Base-by-base conservation (phyloP, 805 yeast species). In the Wickerhamomyces kurtzmanii region DNA sequence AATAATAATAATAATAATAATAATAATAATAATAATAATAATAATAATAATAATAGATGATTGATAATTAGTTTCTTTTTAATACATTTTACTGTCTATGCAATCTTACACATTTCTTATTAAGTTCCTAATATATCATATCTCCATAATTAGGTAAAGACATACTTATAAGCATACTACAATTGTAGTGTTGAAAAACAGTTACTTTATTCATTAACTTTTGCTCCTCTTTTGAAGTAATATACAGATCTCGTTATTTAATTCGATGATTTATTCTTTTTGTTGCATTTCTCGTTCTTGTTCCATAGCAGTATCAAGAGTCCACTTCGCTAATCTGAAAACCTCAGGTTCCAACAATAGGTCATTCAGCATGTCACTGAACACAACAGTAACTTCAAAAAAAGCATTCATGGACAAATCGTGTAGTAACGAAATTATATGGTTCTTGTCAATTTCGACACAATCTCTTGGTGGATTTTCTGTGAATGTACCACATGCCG, bases 301-400 rank as follows among this genome's bases (percentile, higher is more conserved):
- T 12, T 71, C 73, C 30, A 71, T 57, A 11, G 78, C 78, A 17
- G 65, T 65, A 39, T 78, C 86, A 31, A 76, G 63, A 16, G 80
- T 80, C 76, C 83, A 73, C 43, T 76, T 75, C 12, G 84, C 84
- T 36, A 79, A 57, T 36, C 70, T 71, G 42, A 71, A 71, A 5
- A 80, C 81, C 26, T 72, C 71, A 4, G 78, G 70, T 28, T 71
- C 64, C 24, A 81, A 55, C 15, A 71, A 62, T 38, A 80, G 65
- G 41, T 78, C 86, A 45, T 76, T 76, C 34, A 81, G 52, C 25
- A 72, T 62, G 23, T 61, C 66, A 45, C 77, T 76, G 49, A 75
- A 80, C 39, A 68, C 66, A 20, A 79, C 55, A 17, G 81, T 77
- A 24, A 80, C 61, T 34, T 73, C 74, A 43, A 71, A 68, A 45